Percentiles rank a stretch among this genome's conserved stretches.
phyloP scores from a whole-genome alignment of 768 basidiomycete genomes.

The Tylopilus sp. region DNA sequence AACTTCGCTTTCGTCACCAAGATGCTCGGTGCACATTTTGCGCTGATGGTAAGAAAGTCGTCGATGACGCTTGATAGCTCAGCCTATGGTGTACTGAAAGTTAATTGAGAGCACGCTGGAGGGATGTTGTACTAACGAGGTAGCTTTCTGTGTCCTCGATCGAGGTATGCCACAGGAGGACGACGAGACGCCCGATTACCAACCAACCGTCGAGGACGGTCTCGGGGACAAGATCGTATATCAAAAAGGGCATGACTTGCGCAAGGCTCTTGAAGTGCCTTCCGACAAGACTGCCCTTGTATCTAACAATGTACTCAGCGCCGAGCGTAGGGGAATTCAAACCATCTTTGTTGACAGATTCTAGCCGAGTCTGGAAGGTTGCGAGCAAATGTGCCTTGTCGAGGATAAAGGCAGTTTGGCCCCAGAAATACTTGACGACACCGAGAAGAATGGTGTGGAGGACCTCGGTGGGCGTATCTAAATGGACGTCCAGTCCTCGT shows the following conservation, averaged over 20 bases:
- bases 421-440: conserved; percentile 37
- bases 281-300: conserved; percentile 30
- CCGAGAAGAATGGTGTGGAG: too few species aligned
- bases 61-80: conserved; percentile 19
- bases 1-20: conserved; percentile 30
- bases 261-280: too few species aligned
- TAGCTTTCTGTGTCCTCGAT: conserved; percentile 37
- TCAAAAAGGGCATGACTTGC: too few species aligned
- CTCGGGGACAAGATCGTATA: conserved; percentile 28
- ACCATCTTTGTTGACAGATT: conserved; percentile 23
- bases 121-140: conserved; percentile 16
- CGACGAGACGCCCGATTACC: conserved; percentile 32
- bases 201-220: conserved; percentile 28
- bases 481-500: too few species aligned
- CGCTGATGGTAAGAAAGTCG: conserved; percentile 17
- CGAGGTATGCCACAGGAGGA: conserved; percentile 41
- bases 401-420: conserved; percentile 17
- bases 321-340: conserved; percentile 23
- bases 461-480: conserved; percentile 31
- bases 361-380: conserved; percentile 23
- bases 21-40: conserved; percentile 25
- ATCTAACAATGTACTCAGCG: conserved; percentile 33
- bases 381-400: conserved; percentile 18
- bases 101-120: neutral
- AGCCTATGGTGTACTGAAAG: neutral